Percentiles rank a stretch among this genome's conserved stretches.
Evolutionary conservation across 345 rosid species (phyloP).

Genomic region (Turritis glabra): DNA sequence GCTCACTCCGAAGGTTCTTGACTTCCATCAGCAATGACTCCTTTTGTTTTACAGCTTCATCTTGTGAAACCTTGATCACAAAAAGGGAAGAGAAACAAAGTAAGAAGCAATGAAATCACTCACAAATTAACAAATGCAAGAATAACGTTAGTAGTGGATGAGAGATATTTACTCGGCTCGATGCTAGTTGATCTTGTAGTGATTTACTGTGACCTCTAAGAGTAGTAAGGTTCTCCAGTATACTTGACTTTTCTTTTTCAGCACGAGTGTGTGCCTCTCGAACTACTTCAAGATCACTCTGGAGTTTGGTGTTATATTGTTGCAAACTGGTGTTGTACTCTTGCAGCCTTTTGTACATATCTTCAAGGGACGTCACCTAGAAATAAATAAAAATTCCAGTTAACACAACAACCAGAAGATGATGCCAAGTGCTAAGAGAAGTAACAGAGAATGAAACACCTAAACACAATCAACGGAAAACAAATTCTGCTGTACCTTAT

Average conservation of each 20-base stretch:
- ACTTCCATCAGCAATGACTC: constrained; percentile 65
- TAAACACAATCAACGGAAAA: not conserved
- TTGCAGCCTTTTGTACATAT: constrained; percentile 72
- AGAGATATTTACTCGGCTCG: constrained; percentile 58
- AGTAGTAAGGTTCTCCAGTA: constrained; percentile 78
- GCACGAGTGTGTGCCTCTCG: constrained; percentile 64
- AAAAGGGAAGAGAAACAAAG: not conserved
- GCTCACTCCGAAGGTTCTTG: constrained; percentile 69
- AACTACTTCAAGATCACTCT: constrained; percentile 56
- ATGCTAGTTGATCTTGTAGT: constrained; percentile 73
- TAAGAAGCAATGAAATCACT: not conserved
- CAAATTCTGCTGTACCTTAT: constrained; percentile 50
- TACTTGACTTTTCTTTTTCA: constrained; percentile 75
- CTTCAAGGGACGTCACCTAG: constrained; percentile 68
- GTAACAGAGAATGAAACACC: not conserved
- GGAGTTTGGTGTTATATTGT: constrained; percentile 78
- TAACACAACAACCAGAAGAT: not conserved
- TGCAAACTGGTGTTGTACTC: constrained; percentile 85
- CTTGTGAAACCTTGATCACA: constrained; percentile 60
- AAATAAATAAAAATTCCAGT: constrained; percentile 6
- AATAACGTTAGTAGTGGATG: not conserved
- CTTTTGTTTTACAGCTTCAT: constrained; percentile 70
- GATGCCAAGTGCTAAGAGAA: not conserved
- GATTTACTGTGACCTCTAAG: constrained; percentile 82
- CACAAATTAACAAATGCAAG: not conserved